These are phyloP conservation scores for Medicago lupulina DNA, from an alignment of 306 rosid genomes.

Conservation along the genomic window DNA sequence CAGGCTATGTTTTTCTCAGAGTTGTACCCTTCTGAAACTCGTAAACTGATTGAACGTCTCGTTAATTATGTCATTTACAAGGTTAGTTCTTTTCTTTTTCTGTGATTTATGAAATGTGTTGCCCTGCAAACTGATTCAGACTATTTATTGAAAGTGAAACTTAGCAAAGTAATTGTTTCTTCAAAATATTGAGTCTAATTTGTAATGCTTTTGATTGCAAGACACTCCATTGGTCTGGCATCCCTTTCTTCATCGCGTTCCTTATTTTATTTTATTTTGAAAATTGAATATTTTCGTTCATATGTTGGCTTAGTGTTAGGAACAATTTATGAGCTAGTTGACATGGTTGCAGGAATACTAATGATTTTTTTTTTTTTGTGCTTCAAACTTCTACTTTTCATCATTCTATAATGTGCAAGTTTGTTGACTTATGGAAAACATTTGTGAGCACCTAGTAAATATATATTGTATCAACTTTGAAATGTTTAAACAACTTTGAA, in stretches of 20 bases:
- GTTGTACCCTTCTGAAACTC: slow-evolving; percentile 83
- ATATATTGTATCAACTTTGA: slow-evolving; percentile 17
- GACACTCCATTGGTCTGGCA: slow-evolving; percentile 20
- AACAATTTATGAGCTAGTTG: slow-evolving; percentile 2
- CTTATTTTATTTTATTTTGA: not conserved
- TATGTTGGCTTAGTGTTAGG: slow-evolving; percentile 30
- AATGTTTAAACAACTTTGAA: slow-evolving; percentile 10
- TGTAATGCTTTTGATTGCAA: not conserved
- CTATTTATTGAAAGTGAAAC: slow-evolving; percentile 2
- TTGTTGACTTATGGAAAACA: slow-evolving; percentile 16
- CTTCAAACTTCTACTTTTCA: slow-evolving; percentile 28
- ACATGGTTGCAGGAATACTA: slow-evolving; percentile 7
- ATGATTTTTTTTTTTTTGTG: not conserved
- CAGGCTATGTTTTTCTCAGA: slow-evolving; percentile 89
- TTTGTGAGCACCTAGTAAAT: slow-evolving; percentile 16
- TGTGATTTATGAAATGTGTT: not conserved
- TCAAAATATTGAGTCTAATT: slow-evolving; percentile 4
- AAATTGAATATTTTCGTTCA: slow-evolving; percentile 12
- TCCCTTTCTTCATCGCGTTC: not conserved
- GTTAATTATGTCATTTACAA: slow-evolving; percentile 89
- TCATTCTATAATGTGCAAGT: slow-evolving; percentile 23
- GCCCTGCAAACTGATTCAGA: slow-evolving; percentile 16
- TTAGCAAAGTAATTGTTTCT: slow-evolving; percentile 6
- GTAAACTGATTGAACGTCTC: slow-evolving; percentile 82
- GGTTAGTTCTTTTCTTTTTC: slow-evolving; percentile 54